Evolutionary conservation across 345 rosid genomes (phyloP), one percentile per base, ranked within the genome.

Genomic region (Geranium rotundifolium): DNA sequence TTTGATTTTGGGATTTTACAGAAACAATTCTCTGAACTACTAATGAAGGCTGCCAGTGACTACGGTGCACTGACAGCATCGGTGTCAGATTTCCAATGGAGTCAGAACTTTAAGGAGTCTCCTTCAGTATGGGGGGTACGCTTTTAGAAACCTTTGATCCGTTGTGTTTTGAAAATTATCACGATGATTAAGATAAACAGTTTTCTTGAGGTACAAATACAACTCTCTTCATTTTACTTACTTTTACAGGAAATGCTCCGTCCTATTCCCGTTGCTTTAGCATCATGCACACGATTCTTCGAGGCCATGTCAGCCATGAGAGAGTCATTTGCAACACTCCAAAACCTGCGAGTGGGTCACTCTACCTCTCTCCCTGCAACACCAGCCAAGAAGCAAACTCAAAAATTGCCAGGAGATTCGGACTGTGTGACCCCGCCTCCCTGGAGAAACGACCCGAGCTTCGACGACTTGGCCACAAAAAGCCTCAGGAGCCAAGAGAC

Each of bases 301-400:
- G 97, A 95, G 71, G 99, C 99, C 56, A 88, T 90, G 99, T 83
- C 97, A 19, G 99, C 97, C 18, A 88, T 88, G 95, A 86, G 99
- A 81, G 99, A 95, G 77, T 95, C 99, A 49, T 88, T 95, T 19
- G 81, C 96, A 29, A 81, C 95, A 4, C 97, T 95, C 17, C 96
- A 88, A 75, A 78, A 85, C 54, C 73, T 95, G 71, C 76, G 99
- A 71, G 96, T 82, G 50, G 96, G 95, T 56, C 72, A 79, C 72
- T 77, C 82, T 58, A 73, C 91, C 1, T 23, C 27, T n/a, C n/a
- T 80, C 62, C 87, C 86, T 9, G 41, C 82, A 54, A 84, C 88
- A 19, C 87, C 95, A 12, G 83, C 71, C 8, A 71, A 69, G 29
- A 82, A 78, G 62, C 65, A 67, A 56, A 65, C 79, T 0, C 81